phyloP scores from a whole-genome alignment of 331 rosid genomes.

The Rhamnella rubrinervis region DNA sequence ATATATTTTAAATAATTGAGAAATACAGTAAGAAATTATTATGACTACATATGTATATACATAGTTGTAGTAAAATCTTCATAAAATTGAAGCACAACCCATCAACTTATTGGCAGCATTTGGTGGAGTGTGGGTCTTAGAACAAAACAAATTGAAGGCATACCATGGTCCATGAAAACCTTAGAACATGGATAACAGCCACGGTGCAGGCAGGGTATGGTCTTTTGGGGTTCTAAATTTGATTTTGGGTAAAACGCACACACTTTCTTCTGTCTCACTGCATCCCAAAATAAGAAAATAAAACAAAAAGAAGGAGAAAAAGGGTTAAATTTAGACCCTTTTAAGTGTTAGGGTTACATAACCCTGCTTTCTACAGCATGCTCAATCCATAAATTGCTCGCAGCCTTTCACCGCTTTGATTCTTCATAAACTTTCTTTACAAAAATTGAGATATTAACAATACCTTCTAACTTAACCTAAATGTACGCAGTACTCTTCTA shows the following conservation, averaged over 20 bases:
- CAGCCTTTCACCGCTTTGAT: no score
- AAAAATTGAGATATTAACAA: no score
- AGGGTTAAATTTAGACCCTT: constrained; percentile 1
- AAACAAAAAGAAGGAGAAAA: constrained; percentile 10
- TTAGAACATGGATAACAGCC: constrained; percentile 25
- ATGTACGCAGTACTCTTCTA: no score
- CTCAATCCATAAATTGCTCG: no score
- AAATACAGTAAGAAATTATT: no score
- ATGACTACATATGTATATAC: neutral
- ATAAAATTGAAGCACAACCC: neutral
- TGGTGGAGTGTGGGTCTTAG: constrained; percentile 21
- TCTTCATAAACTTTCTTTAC: no score
- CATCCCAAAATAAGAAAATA: neutral
- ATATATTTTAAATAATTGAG: no score
- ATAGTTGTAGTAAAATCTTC: constrained; percentile 6
- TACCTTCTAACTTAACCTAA: no score
- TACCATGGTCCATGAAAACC: constrained; percentile 27
- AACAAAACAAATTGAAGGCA: constrained; percentile 8
- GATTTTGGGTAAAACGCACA: neutral
- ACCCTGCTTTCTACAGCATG: neutral
- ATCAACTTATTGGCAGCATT: neutral
- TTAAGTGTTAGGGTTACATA: constrained; percentile 17
- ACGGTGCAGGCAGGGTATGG: constrained; percentile 13
- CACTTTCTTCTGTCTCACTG: constrained; percentile 12
- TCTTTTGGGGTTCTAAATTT: constrained; percentile 7